Evolutionary conservation across 2,329 filamentous ascomycete genomes (phyloP).

Genomic region (Eurotiales sp.): DNA sequence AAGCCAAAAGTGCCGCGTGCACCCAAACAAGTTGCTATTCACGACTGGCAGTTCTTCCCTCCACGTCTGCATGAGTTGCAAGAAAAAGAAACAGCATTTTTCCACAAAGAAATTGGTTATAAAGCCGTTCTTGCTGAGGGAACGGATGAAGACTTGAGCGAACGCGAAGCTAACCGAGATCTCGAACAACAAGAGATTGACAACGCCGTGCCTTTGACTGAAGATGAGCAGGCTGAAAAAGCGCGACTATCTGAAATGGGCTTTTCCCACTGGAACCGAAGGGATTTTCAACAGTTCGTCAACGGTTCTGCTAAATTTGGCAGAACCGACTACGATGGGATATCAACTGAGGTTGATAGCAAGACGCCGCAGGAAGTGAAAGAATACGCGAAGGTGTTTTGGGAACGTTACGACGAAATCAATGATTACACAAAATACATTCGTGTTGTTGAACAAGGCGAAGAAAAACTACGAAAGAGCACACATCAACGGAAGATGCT

Average conservation of each 20-base stretch:
- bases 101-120: slow-evolving; percentile 93
- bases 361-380: slow-evolving; percentile 83
- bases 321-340: slow-evolving; percentile 76
- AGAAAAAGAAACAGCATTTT: slow-evolving; percentile 92
- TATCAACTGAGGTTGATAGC: slow-evolving; percentile 85
- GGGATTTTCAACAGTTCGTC: slow-evolving; percentile 97
- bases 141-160: slow-evolving; percentile 77
- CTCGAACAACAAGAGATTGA: slow-evolving; percentile 91
- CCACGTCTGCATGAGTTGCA: slow-evolving; percentile 79
- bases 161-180: slow-evolving; percentile 82
- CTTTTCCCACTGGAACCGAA: slow-evolving; percentile 91
- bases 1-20: slow-evolving; percentile 95
- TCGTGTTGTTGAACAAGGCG: slow-evolving; percentile 84
- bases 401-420: slow-evolving; percentile 91
- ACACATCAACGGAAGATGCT: slow-evolving; percentile 91
- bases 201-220: slow-evolving; percentile 79
- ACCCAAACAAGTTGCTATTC: slow-evolving; percentile 84
- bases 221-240: slow-evolving; percentile 87
- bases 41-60: slow-evolving; percentile 98
- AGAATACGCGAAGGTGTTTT: slow-evolving; percentile 90
- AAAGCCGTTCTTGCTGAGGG: slow-evolving; percentile 89
- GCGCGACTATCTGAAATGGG: slow-evolving; percentile 75
- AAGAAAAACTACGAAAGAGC: slow-evolving; percentile 82
- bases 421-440: slow-evolving; percentile 85
- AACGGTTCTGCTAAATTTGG: slow-evolving; percentile 93